phyloP scores from a whole-genome alignment of 2,329 filamentous ascomycete species.

The Fusarium zealandicum region DNA sequence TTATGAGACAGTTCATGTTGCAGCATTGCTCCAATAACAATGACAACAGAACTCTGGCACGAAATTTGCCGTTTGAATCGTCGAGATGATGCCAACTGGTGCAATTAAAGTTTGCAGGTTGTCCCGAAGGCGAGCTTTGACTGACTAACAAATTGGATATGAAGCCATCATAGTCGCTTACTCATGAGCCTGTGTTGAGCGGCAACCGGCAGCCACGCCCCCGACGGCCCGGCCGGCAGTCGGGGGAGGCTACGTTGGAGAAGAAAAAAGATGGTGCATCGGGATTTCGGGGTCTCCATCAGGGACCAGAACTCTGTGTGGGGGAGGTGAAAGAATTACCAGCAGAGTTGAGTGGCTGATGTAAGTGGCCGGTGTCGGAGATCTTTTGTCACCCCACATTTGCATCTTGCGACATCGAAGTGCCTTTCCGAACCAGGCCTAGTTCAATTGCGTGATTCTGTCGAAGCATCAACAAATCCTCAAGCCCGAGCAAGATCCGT shows the following conservation, averaged over 20 bases:
- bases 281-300: slow-evolving; percentile 41
- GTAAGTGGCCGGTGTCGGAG: fast-evolving
- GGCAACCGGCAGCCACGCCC: slow-evolving; percentile 32
- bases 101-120: no score
- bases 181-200: background rate
- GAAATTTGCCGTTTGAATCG: no score
- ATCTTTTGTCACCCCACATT: slow-evolving; percentile 23
- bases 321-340: slow-evolving; percentile 18
- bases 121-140: no score
- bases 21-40: no score
- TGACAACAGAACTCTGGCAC: no score
- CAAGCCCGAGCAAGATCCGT: slow-evolving; percentile 36
- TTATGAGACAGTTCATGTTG: no score
- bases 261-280: slow-evolving; percentile 24
- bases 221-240: slow-evolving; percentile 40
- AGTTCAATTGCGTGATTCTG: slow-evolving; percentile 52
- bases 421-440: slow-evolving; percentile 44
- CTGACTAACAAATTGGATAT: no score
- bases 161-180: background rate
- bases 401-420: slow-evolving; percentile 33
- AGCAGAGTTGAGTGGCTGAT: background rate
- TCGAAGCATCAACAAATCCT: slow-evolving; percentile 48
- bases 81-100: no score
- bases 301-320: slow-evolving; percentile 20
- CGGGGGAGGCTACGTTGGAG: slow-evolving; percentile 28